Evolutionary conservation across 2,329 filamentous ascomycete genomes (phyloP).

Genomic region (Scedosporium minutisporum): DNA sequence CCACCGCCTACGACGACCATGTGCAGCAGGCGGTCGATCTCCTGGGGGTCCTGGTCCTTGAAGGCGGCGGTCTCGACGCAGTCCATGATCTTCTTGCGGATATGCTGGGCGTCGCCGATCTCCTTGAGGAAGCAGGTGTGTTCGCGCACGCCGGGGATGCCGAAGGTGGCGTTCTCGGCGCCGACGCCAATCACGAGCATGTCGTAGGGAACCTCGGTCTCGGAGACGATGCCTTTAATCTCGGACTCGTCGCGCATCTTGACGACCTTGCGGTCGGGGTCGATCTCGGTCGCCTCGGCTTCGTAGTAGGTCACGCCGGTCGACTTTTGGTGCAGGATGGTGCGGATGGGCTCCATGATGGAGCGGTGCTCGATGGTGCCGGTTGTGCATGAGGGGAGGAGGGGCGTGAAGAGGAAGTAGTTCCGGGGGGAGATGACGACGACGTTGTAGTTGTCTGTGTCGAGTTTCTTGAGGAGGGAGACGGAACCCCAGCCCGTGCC

Average conservation of each 20-base stretch:
- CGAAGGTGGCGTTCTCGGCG: conserved; percentile 97
- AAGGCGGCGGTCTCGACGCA: conserved; percentile 97
- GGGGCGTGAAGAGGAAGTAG: conserved; percentile 98
- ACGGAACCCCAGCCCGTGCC: conserved; percentile 95
- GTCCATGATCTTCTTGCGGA: conserved; percentile 99
- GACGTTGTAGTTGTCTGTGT: conserved; percentile 99
- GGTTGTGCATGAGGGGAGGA: conserved; percentile 94
- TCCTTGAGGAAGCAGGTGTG: conserved; percentile 98
- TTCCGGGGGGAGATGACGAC: conserved; percentile 95
- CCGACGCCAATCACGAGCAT: conserved; percentile 97
- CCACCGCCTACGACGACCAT: conserved; percentile 95
- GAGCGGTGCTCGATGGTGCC: conserved; percentile 97
- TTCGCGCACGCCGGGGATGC: conserved; percentile 90
- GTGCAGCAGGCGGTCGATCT: conserved; percentile 88
- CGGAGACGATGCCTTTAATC: conserved; percentile 70
- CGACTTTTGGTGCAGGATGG: conserved; percentile 92
- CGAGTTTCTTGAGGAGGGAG: conserved; percentile 94
- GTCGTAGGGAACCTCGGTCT: conserved; percentile 91
- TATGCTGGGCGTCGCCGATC: conserved; percentile 88
- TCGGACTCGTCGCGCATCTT: conserved; percentile 89
- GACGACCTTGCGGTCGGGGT: conserved; percentile 80
- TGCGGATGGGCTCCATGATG: conserved; percentile 98
- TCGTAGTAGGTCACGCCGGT: conserved; percentile 93
- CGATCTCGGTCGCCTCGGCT: conserved; percentile 91
- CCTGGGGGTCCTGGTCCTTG: conserved; percentile 84